Conservation (phyloP, 139 green algal species). For the Eudorina sp. region DNA sequence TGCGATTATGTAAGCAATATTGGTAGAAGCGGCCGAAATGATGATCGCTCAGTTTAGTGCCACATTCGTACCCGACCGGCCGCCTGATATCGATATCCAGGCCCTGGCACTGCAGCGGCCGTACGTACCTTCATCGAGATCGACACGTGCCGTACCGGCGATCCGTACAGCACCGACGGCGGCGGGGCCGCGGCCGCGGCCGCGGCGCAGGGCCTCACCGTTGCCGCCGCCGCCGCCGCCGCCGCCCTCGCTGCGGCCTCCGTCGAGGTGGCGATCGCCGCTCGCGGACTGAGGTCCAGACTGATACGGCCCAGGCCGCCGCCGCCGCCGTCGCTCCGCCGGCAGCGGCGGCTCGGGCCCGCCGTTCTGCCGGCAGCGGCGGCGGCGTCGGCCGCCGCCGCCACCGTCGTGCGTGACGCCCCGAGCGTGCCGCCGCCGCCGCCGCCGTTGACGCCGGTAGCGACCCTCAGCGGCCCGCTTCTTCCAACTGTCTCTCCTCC, state of each 20-base stretch:
- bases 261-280: background rate
- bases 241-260: background rate
- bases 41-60: too few species aligned
- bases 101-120: background rate
- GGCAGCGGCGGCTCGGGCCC: background rate
- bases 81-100: too few species aligned
- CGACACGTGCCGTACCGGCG: background rate
- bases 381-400: background rate
- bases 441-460: too few species aligned
- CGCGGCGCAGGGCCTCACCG: background rate
- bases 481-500: too few species aligned
- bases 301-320: background rate
- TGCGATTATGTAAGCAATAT: background rate
- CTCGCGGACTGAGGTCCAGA: background rate
- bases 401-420: too few species aligned
- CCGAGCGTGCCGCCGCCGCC: too few species aligned
- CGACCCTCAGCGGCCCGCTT: too few species aligned
- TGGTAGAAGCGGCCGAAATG: background rate
- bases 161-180: slow-evolving; percentile 2
- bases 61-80: too few species aligned
- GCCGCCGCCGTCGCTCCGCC: background rate
- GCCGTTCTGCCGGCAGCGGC: background rate
- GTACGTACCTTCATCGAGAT: background rate
- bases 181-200: background rate
- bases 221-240: background rate